Evolutionary conservation across 2,329 filamentous ascomycete species (phyloP).

Genomic region (Tolypocladium ovalisporum): DNA sequence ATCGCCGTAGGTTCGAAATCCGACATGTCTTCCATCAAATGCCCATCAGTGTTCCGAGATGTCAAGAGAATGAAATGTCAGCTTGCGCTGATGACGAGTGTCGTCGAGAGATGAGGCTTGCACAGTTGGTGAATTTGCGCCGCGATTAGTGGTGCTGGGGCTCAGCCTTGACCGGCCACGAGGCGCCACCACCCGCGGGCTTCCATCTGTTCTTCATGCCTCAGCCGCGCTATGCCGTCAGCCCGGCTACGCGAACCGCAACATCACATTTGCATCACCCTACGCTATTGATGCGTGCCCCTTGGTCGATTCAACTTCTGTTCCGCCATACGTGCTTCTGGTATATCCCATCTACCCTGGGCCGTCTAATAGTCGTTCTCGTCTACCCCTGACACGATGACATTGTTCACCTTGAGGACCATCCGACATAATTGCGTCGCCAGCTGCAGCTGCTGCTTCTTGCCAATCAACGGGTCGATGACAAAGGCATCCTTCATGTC

Average conservation of each 20-base stretch:
- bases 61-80: background rate
- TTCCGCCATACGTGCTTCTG: conserved; percentile 12
- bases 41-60: background rate
- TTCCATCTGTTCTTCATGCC: background rate
- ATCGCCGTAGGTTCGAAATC: background rate
- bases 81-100: background rate
- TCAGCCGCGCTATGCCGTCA: background rate
- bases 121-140: background rate
- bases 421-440: conserved; percentile 96
- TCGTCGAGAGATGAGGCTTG: background rate
- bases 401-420: conserved; percentile 96
- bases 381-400: conserved; percentile 80
- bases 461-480: conserved; percentile 95
- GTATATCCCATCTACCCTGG: conserved; percentile 10
- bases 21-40: background rate
- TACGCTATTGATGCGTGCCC: background rate
- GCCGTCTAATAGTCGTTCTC: conserved; percentile 71
- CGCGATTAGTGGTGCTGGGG: background rate
- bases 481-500: conserved; percentile 98
- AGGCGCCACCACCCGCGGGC: background rate
- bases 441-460: conserved; percentile 91
- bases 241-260: background rate
- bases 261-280: background rate
- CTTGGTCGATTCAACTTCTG: conserved; percentile 3
- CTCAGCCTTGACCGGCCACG: background rate